These are phyloP conservation scores for Puya raimondii DNA, from an alignment of 176 grass and related monocot species.

Conservation along the genomic window DNA sequence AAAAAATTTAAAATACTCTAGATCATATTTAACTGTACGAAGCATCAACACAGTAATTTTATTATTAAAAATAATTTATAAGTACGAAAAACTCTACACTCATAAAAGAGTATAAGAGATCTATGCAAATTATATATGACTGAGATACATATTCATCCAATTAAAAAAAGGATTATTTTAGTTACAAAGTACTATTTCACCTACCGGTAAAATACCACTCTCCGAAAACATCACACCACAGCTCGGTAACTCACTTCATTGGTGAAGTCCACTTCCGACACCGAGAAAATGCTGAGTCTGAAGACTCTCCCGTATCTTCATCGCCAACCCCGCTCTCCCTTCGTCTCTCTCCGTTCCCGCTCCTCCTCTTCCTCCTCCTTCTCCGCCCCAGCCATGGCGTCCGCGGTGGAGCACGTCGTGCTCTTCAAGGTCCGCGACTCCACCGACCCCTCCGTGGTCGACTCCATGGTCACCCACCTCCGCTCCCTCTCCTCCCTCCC, in stretches of 20 bases:
- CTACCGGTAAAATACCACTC: too few relatives aligned
- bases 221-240: too few relatives aligned
- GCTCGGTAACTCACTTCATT: background rate
- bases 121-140: too few relatives aligned
- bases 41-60: too few relatives aligned
- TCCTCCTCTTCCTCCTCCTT: conserved; percentile 19
- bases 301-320: conserved; percentile 29
- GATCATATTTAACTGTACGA: too few relatives aligned
- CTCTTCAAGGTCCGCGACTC: conserved; percentile 75
- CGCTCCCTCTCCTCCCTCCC: conserved; percentile 44
- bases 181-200: too few relatives aligned
- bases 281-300: conserved; percentile 15
- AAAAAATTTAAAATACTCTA: too few relatives aligned
- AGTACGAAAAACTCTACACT: too few relatives aligned
- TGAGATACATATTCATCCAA: too few relatives aligned
- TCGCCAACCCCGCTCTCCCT: background rate
- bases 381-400: conserved; percentile 3
- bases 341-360: background rate
- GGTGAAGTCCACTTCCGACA: background rate
- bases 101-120: too few relatives aligned
- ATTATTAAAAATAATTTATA: too few relatives aligned
- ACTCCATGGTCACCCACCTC: conserved; percentile 51
- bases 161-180: too few relatives aligned
- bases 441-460: conserved; percentile 34
- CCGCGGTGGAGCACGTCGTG: conserved; percentile 75